A percentile compares a stretch with the other conserved stretches of the same genome.
Evolutionary conservation across 495 filamentous ascomycete genomes (phyloP).

Genomic region (Lindgomyces ingoldianus): DNA sequence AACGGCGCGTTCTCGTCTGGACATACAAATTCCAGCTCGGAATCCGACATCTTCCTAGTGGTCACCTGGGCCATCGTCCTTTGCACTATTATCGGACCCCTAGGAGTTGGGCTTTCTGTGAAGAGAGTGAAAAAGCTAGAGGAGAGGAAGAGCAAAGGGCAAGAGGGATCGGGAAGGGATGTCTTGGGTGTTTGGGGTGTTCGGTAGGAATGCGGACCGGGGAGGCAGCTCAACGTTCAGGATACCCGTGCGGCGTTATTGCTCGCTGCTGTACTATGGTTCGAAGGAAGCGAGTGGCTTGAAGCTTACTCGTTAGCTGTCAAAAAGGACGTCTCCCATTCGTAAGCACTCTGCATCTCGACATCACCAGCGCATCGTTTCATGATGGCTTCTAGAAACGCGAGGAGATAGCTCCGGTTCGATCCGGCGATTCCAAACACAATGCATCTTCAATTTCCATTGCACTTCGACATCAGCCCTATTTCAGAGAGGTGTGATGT

Average conservation of each 20-base stretch:
- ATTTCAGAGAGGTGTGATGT: too few species aligned
- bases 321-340: too few species aligned
- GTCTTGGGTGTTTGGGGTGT: constrained; percentile 43
- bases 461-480: too few species aligned
- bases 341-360: too few species aligned
- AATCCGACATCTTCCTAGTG: constrained; percentile 59
- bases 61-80: constrained; percentile 74
- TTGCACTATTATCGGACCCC: constrained; percentile 72
- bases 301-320: background rate
- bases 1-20: constrained; percentile 55
- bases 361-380: too few species aligned
- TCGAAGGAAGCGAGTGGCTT: constrained; percentile 1
- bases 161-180: constrained; percentile 33
- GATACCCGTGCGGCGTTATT: too few species aligned
- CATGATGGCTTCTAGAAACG: too few species aligned
- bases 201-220: constrained; percentile 1
- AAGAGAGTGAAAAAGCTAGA: constrained; percentile 48
- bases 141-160: constrained; percentile 21
- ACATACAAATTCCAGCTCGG: background rate
- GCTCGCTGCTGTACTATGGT: too few species aligned
- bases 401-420: too few species aligned
- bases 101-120: constrained; percentile 65
- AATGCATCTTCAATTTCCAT: too few species aligned
- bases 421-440: too few species aligned
- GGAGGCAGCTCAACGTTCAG: too few species aligned